Evolutionary conservation across 164 flowering plant genomes (phyloP).

Genomic region (Piper longum): DNA sequence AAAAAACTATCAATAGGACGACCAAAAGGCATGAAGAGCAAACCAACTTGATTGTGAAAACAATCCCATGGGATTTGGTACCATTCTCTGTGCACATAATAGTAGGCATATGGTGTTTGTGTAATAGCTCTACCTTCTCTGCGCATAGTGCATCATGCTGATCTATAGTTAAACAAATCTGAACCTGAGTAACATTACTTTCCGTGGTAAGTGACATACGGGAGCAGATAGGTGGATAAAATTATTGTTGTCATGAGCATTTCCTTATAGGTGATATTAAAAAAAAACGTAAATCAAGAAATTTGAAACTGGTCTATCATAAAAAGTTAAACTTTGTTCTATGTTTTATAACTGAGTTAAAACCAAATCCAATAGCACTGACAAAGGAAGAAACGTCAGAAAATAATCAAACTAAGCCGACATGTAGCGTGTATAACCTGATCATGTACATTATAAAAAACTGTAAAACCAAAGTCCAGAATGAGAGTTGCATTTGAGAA

Average conservation of each 20-base stretch:
- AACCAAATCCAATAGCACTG: neutral
- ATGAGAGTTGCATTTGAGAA: conserved; percentile 60
- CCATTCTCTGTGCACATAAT: conserved; percentile 12
- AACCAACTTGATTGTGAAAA: conserved; percentile 66
- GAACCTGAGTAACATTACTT: conserved; percentile 26
- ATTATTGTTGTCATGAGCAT: too few species aligned
- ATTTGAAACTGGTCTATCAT: neutral
- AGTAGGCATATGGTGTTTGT: conserved; percentile 24
- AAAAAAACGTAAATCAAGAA: neutral
- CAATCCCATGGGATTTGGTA: conserved; percentile 18
- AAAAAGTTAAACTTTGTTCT: neutral
- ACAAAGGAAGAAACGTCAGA: neutral
- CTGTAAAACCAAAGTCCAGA: conserved; percentile 78
- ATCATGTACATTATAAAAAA: conserved; percentile 51
- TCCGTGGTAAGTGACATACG: neutral
- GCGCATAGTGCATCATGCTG: conserved; percentile 32
- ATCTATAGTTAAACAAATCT: conserved; percentile 33
- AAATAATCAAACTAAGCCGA: neutral
- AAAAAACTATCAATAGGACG: neutral
- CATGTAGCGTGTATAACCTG: conserved; percentile 27
- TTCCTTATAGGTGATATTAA: too few species aligned
- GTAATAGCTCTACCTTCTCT: conserved; percentile 47
- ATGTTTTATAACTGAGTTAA: neutral
- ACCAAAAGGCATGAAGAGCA: neutral
- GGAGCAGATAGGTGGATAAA: neutral